Percentiles rank a stretch among this genome's conserved stretches.
Evolutionary conservation across 345 rosid species (phyloP).

Genomic region (Cochlearia excelsa): DNA sequence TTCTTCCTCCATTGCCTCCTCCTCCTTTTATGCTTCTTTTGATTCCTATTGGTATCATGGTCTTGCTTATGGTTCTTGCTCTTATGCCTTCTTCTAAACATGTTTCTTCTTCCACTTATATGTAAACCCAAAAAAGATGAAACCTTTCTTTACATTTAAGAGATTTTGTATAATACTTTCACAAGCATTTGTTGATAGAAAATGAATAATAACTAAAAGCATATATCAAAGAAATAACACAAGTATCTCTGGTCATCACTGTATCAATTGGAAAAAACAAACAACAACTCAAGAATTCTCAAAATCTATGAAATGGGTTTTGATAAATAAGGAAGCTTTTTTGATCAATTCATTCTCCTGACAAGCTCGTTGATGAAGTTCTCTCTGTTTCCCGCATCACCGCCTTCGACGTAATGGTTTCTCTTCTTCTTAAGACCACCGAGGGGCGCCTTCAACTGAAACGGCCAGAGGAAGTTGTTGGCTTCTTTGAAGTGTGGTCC

Average conservation of each 20-base stretch:
- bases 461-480: slow-evolving; percentile 79
- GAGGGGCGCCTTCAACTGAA: slow-evolving; percentile 70
- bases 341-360: slow-evolving; percentile 62
- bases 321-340: not conserved
- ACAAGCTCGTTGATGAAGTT: slow-evolving; percentile 53
- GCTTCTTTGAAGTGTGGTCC: slow-evolving; percentile 70
- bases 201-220: too few species aligned
- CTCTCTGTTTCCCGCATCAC: slow-evolving; percentile 81
- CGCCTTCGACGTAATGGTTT: slow-evolving; percentile 79
- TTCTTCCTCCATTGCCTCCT: slow-evolving; percentile 81
- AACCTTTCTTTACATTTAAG: too few species aligned
- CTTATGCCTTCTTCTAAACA: slow-evolving; percentile 54
- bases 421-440: slow-evolving; percentile 77
- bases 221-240: too few species aligned
- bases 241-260: too few species aligned
- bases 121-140: not conserved
- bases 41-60: slow-evolving; percentile 68
- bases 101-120: slow-evolving; percentile 5
- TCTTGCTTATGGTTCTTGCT: slow-evolving; percentile 66
- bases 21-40: slow-evolving; percentile 78
- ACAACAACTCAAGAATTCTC: too few species aligned
- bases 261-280: too few species aligned
- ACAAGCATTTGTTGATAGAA: too few species aligned
- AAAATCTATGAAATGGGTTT: too few species aligned
- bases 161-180: too few species aligned